Base-by-base conservation (phyloP, 768 basidiomycete species). In the Cystobasidium tubakii region DNA sequence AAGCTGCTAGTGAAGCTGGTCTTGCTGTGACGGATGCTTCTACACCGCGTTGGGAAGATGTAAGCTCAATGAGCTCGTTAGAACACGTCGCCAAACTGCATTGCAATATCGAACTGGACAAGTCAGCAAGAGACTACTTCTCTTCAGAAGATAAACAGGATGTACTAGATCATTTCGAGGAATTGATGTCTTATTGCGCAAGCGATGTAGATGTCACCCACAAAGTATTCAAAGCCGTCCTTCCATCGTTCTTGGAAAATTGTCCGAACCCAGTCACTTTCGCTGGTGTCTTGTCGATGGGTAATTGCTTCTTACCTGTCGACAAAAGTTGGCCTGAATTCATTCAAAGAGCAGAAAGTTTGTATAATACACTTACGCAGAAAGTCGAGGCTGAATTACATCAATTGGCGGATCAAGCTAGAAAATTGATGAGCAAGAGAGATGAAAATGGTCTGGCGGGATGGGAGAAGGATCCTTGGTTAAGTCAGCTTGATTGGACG, bases 241-340 rank as follows among this genome's bases (percentile, higher is more conserved):
- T 96, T 7, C 93, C 94, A 0, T 84, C 87, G 0, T 99, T 95
- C 80, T 84, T 92, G 53, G 79, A 84, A 33, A 87, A 87, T 4
- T 99, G 94, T 81, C 92, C 94, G 0, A 90, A 89, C 80, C 96
- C 94, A 0, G 93, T 91, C 1, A 90, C 91, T 0, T 97, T 97
- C 80, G 89, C 92, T 0, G 94, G 95, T 4, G 85, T 93, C 31
- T 82, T 94, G 53, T 87, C 87, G 1, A 98, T 99, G 96, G 90
- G 91, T 0, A 91, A 89, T 21, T 88, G 90, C 64, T 91, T 97
- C 78, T 83, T 99, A 50, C 88, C 92, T 0, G 92, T 98, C 62
- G 90, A 98, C 80, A 84, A 92, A 77, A 84, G 86, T 66, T 98
- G 95, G 96, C 87, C 93, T 75, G 82, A 82, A 15, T 98, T 98